Evolutionary conservation across 1,284 basidiomycete genomes (phyloP).

Genomic region (Lignosus rhinocerotis): DNA sequence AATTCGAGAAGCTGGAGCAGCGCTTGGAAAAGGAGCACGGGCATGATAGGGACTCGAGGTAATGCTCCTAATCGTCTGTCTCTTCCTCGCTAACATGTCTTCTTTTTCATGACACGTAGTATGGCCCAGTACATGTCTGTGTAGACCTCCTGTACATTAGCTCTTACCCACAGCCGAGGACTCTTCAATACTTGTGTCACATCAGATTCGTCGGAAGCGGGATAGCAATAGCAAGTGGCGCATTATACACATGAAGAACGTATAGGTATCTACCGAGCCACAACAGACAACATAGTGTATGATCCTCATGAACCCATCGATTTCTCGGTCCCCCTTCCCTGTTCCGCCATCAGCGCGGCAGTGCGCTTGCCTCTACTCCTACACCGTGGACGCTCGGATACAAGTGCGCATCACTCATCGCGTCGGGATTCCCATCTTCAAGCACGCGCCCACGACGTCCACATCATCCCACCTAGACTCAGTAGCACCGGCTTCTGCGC

Average conservation of each 20-base stretch:
- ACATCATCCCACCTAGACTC: slow-evolving; percentile 79
- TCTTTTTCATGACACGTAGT: slow-evolving; percentile 34
- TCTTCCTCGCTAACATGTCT: not conserved
- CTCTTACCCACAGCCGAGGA: not conserved
- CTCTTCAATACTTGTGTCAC: too few relatives aligned
- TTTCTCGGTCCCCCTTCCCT: not conserved
- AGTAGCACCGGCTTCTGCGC: slow-evolving; percentile 38
- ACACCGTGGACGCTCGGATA: not conserved
- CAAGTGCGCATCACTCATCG: slow-evolving; percentile 10
- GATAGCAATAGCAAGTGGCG: slow-evolving; percentile 14
- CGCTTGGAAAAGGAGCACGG: slow-evolving; percentile 53
- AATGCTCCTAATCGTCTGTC: slow-evolving; percentile 24
- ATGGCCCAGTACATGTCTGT: slow-evolving; percentile 78
- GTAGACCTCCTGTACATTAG: slow-evolving; percentile 19
- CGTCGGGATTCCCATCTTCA: slow-evolving; percentile 77
- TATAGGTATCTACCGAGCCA: slow-evolving; percentile 24
- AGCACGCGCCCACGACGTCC: slow-evolving; percentile 78
- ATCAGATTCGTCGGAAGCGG: too few relatives aligned
- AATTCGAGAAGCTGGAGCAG: slow-evolving; percentile 91
- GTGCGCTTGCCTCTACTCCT: not conserved
- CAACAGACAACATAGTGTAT: slow-evolving; percentile 20
- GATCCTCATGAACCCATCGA: not conserved
- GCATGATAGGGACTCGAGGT: slow-evolving; percentile 44
- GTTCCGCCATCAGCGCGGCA: not conserved
- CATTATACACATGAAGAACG: slow-evolving; percentile 23